These are phyloP conservation scores for Xylaria arbuscula DNA, from an alignment of 2,329 filamentous ascomycete species.

Conservation along the genomic window DNA sequence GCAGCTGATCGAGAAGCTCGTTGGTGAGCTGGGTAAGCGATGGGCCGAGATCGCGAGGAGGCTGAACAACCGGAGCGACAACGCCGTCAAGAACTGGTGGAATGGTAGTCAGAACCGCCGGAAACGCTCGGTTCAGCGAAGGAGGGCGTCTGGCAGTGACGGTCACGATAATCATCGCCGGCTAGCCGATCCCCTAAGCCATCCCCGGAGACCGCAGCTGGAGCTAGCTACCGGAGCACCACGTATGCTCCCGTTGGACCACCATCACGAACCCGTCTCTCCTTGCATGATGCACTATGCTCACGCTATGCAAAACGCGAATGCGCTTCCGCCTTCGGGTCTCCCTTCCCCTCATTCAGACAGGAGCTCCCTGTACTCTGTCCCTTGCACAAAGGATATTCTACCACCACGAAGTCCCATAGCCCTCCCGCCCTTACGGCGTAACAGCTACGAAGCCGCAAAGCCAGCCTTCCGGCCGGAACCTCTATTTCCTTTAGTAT, in stretches of 20 bases:
- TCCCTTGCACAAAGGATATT: constrained; percentile 56
- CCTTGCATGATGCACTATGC: constrained; percentile 28
- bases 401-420: constrained; percentile 53
- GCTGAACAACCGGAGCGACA: constrained; percentile 88
- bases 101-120: constrained; percentile 91
- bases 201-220: constrained; percentile 30
- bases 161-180: constrained; percentile 46
- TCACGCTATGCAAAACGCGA: constrained; percentile 35
- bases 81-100: constrained; percentile 98
- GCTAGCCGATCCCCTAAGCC: constrained; percentile 17
- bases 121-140: constrained; percentile 61
- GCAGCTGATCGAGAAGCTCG: constrained; percentile 78
- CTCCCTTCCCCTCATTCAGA: constrained; percentile 71
- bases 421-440: constrained; percentile 54
- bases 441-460: constrained; percentile 33
- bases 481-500: constrained; percentile 26
- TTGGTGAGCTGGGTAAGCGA: constrained; percentile 81
- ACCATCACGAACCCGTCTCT: constrained; percentile 34
- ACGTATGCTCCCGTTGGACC: constrained; percentile 23
- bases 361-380: constrained; percentile 69
- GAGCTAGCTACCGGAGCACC: constrained; percentile 28
- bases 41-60: constrained; percentile 93
- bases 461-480: constrained; percentile 29
- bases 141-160: constrained; percentile 34
- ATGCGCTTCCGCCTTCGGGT: constrained; percentile 37